Evolutionary conservation across 192 early-diverging fungal species (phyloP), one percentile per base, ranked within the genome.

Genomic region (Podochytrium sp.): DNA sequence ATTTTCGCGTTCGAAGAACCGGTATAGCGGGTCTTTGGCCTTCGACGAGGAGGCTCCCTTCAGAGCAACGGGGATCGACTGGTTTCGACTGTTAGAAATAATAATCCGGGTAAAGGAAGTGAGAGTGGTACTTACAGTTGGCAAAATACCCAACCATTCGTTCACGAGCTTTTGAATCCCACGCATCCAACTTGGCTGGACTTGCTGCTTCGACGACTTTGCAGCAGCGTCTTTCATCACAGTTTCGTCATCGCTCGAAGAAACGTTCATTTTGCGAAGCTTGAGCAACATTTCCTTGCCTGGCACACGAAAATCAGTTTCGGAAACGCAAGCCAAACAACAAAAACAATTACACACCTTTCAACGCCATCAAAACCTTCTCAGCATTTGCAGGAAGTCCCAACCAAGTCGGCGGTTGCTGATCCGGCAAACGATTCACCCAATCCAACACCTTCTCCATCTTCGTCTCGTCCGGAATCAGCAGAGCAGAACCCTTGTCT

Each of bases 371-470:
- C 37, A 98, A 82, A 47, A 98, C 89, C 57, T 87, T 91, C 79
- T 99, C 98, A 16, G 98, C 96, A 73, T 95, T 96, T 3, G 86
- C 73, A 27, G 96, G 96, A 57, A 99, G 86, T 7, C 98, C 95
- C 40, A 99, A 84, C 98, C 98, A 99, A 3, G 92, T 90, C 18
- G 98, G 98, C 27, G 98, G 96, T 80, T 99, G 93, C 71, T 89
- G 86, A 38, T 96, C 96, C 1, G 95, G 94, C 65, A 99, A 74
- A 41, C 84, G 85, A 34, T 86, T 82, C 38, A 95, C 93, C 98
- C 98, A 99, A 27, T 87, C 82, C 67, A 95, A 56, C 82, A 99
- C 95, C 66, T 97, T 91, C 2, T 91, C 91, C 51, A 92, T 80
- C 65, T 84, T 86, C 5, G 89, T 96, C 39, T 93, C 96, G 47